Base-by-base conservation (phyloP, 805 yeast genomes). In the Candida dajiaensis region DNA sequence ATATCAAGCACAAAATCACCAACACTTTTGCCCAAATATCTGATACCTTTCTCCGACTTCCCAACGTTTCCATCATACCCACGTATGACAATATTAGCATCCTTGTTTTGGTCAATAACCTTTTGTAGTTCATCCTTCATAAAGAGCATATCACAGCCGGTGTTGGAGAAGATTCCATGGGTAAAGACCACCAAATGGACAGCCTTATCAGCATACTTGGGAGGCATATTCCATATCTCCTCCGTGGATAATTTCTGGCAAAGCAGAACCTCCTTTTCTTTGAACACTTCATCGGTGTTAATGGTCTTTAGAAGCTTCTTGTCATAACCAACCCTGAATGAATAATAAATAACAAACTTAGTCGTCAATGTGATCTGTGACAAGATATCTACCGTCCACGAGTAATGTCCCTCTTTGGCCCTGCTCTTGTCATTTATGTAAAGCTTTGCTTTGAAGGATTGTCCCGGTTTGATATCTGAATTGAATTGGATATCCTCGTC, bases 131-230 rank as follows among this genome's bases (percentile, higher is more conserved):
- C 75, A 57, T 94, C 98, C 54, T 89, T 89, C 47, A 92, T 58
- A 57, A 83, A 90, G 18, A 87, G 72, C 95, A 94, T 80, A 64
- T 94, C 99, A 11, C 96, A 89, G 2, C 94, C 83, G 5, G 83
- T 77, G 58, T 90, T 94, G 2, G 97, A 87, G 58, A 89, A 95
- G 22, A 94, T 74, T 0, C 99, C 99, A 63, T 94, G 99, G 0
- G 97, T 89, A 12, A 90, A 55, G 4, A 94, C 72, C 3, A 92
- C 94, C 46, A 94, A 68, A 69, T 94, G 99, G 13, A 83, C 77
- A 0, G 95, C 94, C 47, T 66, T 63, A 6, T 68, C 57, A 0
- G 73, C 67, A 11, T 67, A 53, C 2, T 69, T 72, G 1, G 79
- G 75, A 0, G 95, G 94, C 35, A 73, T 60, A 61, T 79, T 77